phyloP scores from a whole-genome alignment of 805 yeast species.

The Debaryomyces tyrocola region DNA sequence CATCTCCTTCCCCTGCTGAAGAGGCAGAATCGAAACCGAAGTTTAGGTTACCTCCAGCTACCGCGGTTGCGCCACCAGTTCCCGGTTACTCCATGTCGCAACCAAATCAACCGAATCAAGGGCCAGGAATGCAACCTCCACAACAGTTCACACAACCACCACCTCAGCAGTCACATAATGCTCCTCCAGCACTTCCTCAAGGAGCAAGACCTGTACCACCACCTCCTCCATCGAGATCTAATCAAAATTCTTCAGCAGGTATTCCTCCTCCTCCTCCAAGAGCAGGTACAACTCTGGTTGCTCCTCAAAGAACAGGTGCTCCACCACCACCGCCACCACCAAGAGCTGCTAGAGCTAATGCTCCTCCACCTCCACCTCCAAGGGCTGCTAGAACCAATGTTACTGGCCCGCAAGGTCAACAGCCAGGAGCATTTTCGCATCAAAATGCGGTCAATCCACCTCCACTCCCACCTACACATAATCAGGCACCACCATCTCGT shows the following conservation, averaged over 20 bases:
- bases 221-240: slow-evolving; percentile 16
- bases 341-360: slow-evolving; percentile 16
- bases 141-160: slow-evolving; percentile 16
- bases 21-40: slow-evolving; percentile 14
- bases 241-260: not conserved
- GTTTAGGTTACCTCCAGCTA: slow-evolving; percentile 39
- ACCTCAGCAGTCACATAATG: slow-evolving; percentile 11
- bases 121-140: slow-evolving; percentile 14
- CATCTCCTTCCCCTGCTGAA: slow-evolving; percentile 9
- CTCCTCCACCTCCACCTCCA: slow-evolving; percentile 28
- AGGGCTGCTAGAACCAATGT: slow-evolving; percentile 17
- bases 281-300: slow-evolving; percentile 10
- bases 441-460: slow-evolving; percentile 13
- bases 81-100: slow-evolving; percentile 18
- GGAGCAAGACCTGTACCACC: slow-evolving; percentile 16
- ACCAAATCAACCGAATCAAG: slow-evolving; percentile 8
- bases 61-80: slow-evolving; percentile 30
- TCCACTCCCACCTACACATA: slow-evolving; percentile 17
- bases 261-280: slow-evolving; percentile 26
- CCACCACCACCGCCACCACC: slow-evolving; percentile 34
- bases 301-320: slow-evolving; percentile 9
- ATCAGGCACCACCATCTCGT: slow-evolving; percentile 15
- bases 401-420: slow-evolving; percentile 12
- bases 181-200: slow-evolving; percentile 18
- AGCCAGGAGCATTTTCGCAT: slow-evolving; percentile 12